Conservation (phyloP, 306 rosid species). For the Prunus armeniaca region DNA sequence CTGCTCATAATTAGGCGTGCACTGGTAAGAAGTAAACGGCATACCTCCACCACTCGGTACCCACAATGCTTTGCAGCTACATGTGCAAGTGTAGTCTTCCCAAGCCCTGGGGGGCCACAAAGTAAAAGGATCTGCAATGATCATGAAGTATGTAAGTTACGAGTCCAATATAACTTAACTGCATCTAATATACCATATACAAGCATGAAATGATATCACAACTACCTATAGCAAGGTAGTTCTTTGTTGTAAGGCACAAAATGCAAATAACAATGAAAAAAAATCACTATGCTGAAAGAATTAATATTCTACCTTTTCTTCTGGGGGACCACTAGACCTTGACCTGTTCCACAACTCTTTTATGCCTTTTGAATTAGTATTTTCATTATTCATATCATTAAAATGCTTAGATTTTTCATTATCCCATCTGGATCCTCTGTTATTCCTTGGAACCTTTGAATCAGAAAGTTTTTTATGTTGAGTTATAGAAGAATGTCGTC, state of each 20-base stretch:
- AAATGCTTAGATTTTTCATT: constrained; percentile 39
- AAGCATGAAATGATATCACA: not conserved
- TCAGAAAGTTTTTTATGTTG: constrained; percentile 55
- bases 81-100: constrained; percentile 96
- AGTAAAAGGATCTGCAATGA: constrained; percentile 75
- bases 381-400: constrained; percentile 33
- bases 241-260: not conserved
- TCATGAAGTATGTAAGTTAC: constrained; percentile 6
- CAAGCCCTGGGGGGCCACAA: constrained; percentile 94
- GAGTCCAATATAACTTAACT: not conserved
- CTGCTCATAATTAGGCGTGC: constrained; percentile 10
- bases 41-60: constrained; percentile 89
- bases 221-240: not conserved
- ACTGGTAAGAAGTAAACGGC: constrained; percentile 14
- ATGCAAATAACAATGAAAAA: constrained; percentile 3
- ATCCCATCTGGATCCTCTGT: constrained; percentile 51
- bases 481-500: constrained; percentile 68
- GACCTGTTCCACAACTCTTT: constrained; percentile 50
- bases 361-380: constrained; percentile 32
- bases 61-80: constrained; percentile 95
- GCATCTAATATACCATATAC: not conserved
- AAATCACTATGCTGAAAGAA: not conserved
- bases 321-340: constrained; percentile 61
- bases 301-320: constrained; percentile 61
- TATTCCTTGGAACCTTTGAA: constrained; percentile 49